A percentile compares a stretch with the other conserved stretches of the same genome.
Evolutionary conservation across 257 asterid genomes (phyloP).

Genomic region (Solanum tacnaense): DNA sequence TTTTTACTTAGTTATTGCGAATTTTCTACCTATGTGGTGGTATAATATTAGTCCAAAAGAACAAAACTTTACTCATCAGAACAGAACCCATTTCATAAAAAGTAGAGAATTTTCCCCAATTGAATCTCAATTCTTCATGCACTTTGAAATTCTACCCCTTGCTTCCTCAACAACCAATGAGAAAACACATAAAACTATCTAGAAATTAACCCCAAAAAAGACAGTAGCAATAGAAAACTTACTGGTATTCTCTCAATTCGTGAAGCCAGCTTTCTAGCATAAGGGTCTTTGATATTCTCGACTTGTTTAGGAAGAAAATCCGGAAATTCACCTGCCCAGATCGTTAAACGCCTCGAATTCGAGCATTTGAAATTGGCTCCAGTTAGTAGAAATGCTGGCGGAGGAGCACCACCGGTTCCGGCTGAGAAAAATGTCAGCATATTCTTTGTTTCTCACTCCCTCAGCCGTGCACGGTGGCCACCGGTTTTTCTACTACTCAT

Average conservation of each 20-base stretch:
- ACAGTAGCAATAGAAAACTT: neutral
- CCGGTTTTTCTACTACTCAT: neutral
- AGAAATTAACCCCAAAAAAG: neutral
- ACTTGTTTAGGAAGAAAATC: conserved; percentile 31
- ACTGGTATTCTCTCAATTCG: conserved; percentile 64
- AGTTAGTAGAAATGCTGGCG: neutral
- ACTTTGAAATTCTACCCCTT: neutral
- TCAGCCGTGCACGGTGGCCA: neutral
- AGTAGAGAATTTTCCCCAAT: neutral
- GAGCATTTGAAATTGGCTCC: neutral
- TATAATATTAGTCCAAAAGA: neutral
- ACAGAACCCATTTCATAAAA: neutral
- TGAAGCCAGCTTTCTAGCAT: conserved; percentile 63
- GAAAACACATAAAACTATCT: neutral
- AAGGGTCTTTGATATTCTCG: conserved; percentile 46
- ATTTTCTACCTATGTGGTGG: neutral
- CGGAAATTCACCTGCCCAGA: conserved; percentile 31
- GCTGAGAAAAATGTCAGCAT: neutral
- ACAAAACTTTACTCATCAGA: neutral
- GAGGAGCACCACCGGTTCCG: neutral
- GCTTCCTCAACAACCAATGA: neutral
- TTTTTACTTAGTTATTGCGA: neutral
- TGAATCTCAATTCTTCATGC: neutral
- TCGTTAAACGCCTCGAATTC: conserved; percentile 13
- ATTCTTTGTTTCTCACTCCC: neutral